Conservation (phyloP, 768 basidiomycete genomes). For the Mycena belliarum region DNA sequence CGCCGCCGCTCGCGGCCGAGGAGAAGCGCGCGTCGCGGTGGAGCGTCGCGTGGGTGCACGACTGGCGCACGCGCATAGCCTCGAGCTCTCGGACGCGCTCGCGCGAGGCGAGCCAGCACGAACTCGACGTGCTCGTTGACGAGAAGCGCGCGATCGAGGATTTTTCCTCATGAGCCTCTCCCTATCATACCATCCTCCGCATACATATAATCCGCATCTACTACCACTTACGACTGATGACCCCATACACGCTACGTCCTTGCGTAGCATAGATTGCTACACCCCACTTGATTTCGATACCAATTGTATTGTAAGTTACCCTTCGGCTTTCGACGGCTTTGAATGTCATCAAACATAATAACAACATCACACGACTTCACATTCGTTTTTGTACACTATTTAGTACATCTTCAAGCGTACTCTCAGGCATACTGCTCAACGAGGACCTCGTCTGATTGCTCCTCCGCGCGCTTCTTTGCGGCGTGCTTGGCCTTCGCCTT, state of each 20-base stretch:
- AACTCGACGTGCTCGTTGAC: constrained; percentile 52
- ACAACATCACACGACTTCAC: too few species aligned
- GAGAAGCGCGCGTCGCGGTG: constrained; percentile 46
- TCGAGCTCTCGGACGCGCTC: constrained; percentile 52
- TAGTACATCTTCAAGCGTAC: background rate
- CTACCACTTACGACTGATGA: too few species aligned
- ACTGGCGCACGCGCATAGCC: constrained; percentile 58
- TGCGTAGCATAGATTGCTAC: constrained; percentile 16
- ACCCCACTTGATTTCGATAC: background rate
- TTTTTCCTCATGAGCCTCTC: constrained; percentile 11
- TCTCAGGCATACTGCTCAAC: constrained; percentile 1
- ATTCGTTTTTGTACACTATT: background rate
- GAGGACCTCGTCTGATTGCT: constrained; percentile 5
- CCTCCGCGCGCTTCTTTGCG: constrained; percentile 9
- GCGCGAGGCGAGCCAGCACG: constrained; percentile 45
- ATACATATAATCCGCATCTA: too few species aligned
- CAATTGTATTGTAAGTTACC: constrained; percentile 10
- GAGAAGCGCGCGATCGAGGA: constrained; percentile 55
- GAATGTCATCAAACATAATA: background rate
- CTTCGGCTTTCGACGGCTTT: constrained; percentile 8
- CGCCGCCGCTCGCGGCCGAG: constrained; percentile 23
- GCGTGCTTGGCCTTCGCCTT: constrained; percentile 14
- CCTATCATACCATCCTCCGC: too few species aligned
- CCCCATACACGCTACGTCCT: background rate
- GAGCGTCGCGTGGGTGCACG: constrained; percentile 59